Base-by-base conservation (phyloP, 176 grass and related monocot species). In the Poa annua region DNA sequence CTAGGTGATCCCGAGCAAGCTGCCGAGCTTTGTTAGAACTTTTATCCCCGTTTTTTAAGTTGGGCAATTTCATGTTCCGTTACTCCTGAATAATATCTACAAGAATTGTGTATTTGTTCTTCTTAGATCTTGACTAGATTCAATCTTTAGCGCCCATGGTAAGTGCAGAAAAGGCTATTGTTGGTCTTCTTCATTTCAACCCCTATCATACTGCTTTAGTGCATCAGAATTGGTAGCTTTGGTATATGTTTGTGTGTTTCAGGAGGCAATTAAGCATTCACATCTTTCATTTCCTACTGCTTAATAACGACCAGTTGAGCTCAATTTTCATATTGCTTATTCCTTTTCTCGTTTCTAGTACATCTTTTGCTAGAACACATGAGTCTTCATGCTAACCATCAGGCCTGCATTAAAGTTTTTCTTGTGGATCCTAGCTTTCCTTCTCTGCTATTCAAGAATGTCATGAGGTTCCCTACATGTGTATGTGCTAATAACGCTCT, bases 391-490 rank as follows among this genome's bases (percentile, higher is more conserved):
- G 59, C 79, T 66, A 49, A 66, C 21, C 50, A 52, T 66, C 38
- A 15, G 44, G 39, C 20, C 32, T 79, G 34, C 13, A 14, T 71
- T 71, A 61, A 59, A 26, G 36, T 60, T 55, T 55, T 53, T 60
- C 33, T 22, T 82, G 68, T 74, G 57, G 47, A 49, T 80, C 51
- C 15, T 75, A 66, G 34, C 49, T 85, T 76, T 81, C 50, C n/a
- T 88, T 75, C 29, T 33, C 12, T 60, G 45, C 16, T 63, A 71
- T 61, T 78, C 52, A 54, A 83, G 52, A 26, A 38, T n/a, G 15
- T 87, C 21, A 36, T 78, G 65, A 77, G 70, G 38, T 73, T 19
- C 52, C 12, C 71, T 65, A 57, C 73, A 78, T 48, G 1, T 70
- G 5, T 83, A 20, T 60, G 57, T 80, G 33, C 33, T 76, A 59